Evolutionary conservation across 345 rosid species (phyloP).

Genomic region (Zanthoxylum bungeanum): DNA sequence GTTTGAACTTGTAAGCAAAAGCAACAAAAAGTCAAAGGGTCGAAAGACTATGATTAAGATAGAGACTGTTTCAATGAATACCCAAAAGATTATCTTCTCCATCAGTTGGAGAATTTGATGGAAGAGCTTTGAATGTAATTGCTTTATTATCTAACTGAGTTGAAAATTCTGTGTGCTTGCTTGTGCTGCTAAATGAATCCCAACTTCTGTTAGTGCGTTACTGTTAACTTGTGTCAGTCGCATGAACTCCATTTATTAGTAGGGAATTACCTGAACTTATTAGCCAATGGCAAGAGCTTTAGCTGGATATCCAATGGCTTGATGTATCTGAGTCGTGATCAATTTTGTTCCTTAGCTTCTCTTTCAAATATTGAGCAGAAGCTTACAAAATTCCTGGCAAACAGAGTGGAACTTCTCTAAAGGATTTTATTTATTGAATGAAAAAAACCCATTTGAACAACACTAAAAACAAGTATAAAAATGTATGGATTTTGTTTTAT

Average conservation of each 20-base stretch:
- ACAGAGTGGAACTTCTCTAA: background rate
- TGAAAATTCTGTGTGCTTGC: background rate
- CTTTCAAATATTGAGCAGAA: background rate
- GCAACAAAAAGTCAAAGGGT: background rate
- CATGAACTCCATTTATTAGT: background rate
- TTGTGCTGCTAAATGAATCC: background rate
- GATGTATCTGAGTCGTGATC: background rate
- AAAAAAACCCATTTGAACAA: background rate
- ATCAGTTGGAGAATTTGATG: background rate
- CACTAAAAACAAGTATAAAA: background rate
- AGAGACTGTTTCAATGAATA: background rate
- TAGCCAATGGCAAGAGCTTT: background rate
- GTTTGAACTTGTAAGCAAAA: background rate
- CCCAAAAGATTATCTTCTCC: background rate
- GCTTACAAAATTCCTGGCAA: background rate
- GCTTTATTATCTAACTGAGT: background rate
- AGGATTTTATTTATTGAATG: background rate
- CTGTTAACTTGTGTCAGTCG: background rate
- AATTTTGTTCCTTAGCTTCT: background rate
- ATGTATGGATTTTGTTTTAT: background rate
- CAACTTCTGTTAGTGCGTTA: background rate
- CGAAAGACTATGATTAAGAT: background rate
- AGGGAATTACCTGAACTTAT: background rate
- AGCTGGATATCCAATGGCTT: background rate
- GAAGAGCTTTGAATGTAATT: background rate